phyloP scores from a whole-genome alignment of 345 rosid genomes.

The Salix udensis region DNA sequence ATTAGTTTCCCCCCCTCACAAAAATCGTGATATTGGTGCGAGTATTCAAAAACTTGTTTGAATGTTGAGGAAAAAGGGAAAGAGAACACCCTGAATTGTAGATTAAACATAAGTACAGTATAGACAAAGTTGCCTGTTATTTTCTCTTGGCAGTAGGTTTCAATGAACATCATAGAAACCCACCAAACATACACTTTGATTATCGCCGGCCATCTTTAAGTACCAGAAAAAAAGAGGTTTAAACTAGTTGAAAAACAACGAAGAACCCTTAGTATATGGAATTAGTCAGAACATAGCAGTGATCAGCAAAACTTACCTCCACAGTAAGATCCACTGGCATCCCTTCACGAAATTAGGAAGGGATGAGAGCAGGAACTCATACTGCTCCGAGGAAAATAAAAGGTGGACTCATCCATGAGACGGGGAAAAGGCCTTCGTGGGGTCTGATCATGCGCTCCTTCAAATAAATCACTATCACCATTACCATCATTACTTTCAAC shows the following conservation, averaged over 20 bases:
- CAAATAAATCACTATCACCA: conserved; percentile 38
- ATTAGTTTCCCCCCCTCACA: conserved; percentile 62
- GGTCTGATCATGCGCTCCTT: conserved; percentile 41
- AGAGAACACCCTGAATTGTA: background rate
- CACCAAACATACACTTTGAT: conserved; percentile 82
- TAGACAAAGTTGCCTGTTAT: conserved; percentile 56
- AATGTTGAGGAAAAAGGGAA: background rate
- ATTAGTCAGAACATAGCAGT: background rate
- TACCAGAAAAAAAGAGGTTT: conserved; percentile 19
- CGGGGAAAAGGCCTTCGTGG: conserved; percentile 35
- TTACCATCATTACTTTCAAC: background rate
- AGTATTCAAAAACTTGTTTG: background rate
- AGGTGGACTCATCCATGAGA: conserved; percentile 51
- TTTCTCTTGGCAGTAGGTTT: conserved; percentile 80
- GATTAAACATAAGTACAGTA: background rate
- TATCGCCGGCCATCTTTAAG: conserved; percentile 73
- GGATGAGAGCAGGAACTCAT: conserved; percentile 65
- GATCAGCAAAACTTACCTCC: conserved; percentile 58
- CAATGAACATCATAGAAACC: conserved; percentile 72
- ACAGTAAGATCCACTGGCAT: conserved; percentile 76
- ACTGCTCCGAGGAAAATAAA: conserved; percentile 61
- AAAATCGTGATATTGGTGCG: conserved; percentile 1
- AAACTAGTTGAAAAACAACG: background rate
- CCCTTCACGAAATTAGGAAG: conserved; percentile 89
- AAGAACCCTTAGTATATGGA: background rate